Conservation (phyloP, 2,329 filamentous ascomycete species). For the Pseudogymnoascus sp. region DNA sequence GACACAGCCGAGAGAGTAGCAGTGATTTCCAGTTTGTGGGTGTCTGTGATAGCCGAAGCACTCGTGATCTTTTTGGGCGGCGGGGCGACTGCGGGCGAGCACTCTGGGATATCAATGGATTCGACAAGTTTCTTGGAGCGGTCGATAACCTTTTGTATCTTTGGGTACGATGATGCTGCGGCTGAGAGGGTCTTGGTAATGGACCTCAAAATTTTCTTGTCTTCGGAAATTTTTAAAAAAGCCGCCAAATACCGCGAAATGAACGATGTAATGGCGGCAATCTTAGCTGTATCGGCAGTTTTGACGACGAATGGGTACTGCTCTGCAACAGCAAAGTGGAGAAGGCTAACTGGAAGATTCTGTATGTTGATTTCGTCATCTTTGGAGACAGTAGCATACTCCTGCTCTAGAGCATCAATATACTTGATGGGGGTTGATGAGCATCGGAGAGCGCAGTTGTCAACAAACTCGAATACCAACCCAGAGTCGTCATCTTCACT, state of each 20-base stretch:
- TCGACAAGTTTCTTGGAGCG: constrained; percentile 21
- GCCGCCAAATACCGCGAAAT: constrained; percentile 48
- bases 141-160: constrained; percentile 23
- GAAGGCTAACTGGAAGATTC: constrained; percentile 46
- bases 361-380: constrained; percentile 21
- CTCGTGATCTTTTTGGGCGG: background rate
- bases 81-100: background rate
- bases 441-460: constrained; percentile 73
- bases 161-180: constrained; percentile 31
- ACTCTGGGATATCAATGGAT: constrained; percentile 17
- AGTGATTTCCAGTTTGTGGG: background rate
- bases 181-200: constrained; percentile 35
- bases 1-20: constrained; percentile 1
- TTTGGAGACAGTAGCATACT: constrained; percentile 31
- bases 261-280: constrained; percentile 46
- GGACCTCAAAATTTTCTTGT: constrained; percentile 34
- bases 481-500: constrained; percentile 30
- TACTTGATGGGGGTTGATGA: constrained; percentile 75
- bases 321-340: constrained; percentile 63
- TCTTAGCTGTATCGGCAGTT: constrained; percentile 34
- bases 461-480: constrained; percentile 60
- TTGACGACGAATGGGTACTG: constrained; percentile 65
- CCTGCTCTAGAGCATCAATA: constrained; percentile 57
- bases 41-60: background rate
- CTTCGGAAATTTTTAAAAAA: constrained; percentile 45